Conservation (phyloP, 148 eudicot genomes). For the Rhododendron kiyosumense region DNA sequence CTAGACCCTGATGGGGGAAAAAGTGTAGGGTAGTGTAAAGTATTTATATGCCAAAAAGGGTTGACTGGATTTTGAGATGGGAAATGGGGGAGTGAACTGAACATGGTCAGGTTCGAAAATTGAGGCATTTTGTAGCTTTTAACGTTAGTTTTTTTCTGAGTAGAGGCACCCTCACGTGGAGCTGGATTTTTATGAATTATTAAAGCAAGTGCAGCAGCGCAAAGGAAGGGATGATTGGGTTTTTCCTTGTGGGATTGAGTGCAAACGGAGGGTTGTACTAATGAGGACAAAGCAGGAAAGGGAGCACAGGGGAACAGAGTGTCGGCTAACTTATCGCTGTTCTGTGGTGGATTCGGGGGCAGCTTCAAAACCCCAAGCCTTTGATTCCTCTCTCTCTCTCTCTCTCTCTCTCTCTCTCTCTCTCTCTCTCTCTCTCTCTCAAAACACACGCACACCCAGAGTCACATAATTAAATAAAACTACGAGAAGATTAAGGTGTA, state of each 20-base stretch:
- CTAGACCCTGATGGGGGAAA: conserved; percentile 34
- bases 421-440: not conserved
- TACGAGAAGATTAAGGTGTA: not conserved
- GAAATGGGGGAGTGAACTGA: conserved; percentile 19
- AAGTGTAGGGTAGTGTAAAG: not conserved
- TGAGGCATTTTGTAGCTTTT: conserved; percentile 30
- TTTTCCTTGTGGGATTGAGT: not conserved
- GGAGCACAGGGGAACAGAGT: conserved; percentile 20
- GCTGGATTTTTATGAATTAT: conserved; percentile 11
- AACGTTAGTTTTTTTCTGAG: not conserved
- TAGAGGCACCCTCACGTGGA: conserved; percentile 39
- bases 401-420: not conserved
- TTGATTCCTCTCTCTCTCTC: not conserved
- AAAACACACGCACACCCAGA: not conserved
- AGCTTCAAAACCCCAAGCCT: conserved; percentile 4
- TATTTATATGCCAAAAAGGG: conserved; percentile 22
- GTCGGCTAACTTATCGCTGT: conserved; percentile 7
- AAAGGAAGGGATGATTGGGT: conserved; percentile 16
- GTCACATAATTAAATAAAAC: not conserved
- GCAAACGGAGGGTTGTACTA: conserved; percentile 28
- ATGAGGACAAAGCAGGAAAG: conserved; percentile 33
- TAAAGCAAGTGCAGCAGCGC: not conserved
- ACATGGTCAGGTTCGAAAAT: conserved; percentile 34
- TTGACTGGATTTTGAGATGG: not conserved
- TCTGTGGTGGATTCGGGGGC: not conserved